Evolutionary conservation across 305 asterid genomes (phyloP).

Genomic region (Fraxinus angustifolia): DNA sequence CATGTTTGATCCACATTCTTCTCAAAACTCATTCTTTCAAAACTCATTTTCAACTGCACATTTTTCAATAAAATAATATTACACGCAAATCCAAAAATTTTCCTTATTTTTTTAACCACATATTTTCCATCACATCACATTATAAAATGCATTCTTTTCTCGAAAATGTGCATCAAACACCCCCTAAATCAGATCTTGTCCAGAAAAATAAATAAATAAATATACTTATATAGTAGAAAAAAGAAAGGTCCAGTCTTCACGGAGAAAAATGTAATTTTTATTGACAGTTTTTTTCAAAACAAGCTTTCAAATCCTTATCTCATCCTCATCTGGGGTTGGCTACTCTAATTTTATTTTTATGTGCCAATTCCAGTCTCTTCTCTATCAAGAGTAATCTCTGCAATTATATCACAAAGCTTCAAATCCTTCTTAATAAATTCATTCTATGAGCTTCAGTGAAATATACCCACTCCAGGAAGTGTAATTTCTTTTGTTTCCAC

Average conservation of each 20-base stretch:
- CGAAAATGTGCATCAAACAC: too few species aligned
- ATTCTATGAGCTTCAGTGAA: neutral
- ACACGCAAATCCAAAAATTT: too few species aligned
- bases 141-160: too few species aligned
- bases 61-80: too few species aligned
- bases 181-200: neutral
- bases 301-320: neutral
- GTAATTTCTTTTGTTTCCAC: neutral
- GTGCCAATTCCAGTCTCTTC: neutral
- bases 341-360: neutral
- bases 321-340: neutral
- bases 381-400: neutral
- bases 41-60: too few species aligned
- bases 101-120: too few species aligned
- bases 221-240: neutral
- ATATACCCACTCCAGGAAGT: neutral
- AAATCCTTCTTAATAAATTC: neutral
- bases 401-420: neutral
- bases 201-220: neutral
- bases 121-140: too few species aligned
- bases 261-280: neutral
- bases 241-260: neutral
- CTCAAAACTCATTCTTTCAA: too few species aligned
- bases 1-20: too few species aligned
- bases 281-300: neutral